Percentiles rank a stretch among this genome's conserved stretches.
Conservation (phyloP, 257 asterid genomes). For the Solanum chiquidenum region DNA sequence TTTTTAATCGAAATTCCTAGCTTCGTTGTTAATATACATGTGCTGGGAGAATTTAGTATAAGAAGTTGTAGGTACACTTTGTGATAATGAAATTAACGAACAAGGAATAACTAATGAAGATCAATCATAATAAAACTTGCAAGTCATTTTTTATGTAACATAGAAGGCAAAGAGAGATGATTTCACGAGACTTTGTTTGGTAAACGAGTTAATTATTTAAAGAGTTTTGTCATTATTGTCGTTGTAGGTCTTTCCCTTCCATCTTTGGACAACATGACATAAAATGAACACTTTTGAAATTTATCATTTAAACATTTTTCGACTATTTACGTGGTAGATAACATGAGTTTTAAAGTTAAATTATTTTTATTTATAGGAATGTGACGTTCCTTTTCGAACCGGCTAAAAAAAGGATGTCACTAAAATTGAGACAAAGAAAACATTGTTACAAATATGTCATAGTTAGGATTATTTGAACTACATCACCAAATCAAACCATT, state of each 20-base stretch:
- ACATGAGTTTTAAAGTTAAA: neutral
- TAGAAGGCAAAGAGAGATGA: neutral
- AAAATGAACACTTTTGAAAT: neutral
- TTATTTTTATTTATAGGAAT: neutral
- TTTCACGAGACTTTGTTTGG: neutral
- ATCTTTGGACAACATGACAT: neutral
- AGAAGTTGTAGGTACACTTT: neutral
- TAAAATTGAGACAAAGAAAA: too few species aligned
- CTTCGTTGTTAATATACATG: neutral
- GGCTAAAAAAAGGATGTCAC: neutral
- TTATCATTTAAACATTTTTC: neutral
- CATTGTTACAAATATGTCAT: neutral
- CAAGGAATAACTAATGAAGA: neutral
- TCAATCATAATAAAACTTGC: neutral
- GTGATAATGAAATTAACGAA: neutral
- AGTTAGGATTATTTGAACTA: neutral
- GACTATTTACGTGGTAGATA: neutral
- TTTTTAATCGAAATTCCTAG: neutral
- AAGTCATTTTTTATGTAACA: neutral
- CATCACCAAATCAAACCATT: neutral
- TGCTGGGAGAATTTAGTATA: neutral
- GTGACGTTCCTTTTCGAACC: fast-evolving
- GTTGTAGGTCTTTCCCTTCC: neutral
- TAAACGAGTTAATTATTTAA: neutral
- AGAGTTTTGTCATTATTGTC: neutral